Evolutionary conservation across 306 rosid species (phyloP), one percentile per base, ranked within the genome.

Genomic region (Castanea sativa): DNA sequence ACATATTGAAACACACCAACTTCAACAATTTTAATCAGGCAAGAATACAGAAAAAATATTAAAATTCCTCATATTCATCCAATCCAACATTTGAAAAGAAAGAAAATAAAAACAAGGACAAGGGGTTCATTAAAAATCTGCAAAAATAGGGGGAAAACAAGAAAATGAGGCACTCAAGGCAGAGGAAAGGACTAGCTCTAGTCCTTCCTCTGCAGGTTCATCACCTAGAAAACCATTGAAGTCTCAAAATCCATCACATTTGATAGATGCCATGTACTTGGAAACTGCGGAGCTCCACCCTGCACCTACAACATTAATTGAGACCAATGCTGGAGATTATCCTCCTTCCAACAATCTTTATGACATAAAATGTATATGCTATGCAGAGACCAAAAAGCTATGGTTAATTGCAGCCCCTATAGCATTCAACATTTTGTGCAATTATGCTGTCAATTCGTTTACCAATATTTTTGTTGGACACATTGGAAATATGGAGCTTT

Each of bases 401-500:
- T 93, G 97, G 97, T 5, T 21, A 1, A 93, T 93, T 85, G 96
- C 94, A 51, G 92, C 84, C 19, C 97, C 96, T 20, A 93, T 93
- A 76, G 95, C 94, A 19, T 93, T 93, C 73, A 88, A 90, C 18
- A 90, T 93, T 38, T 77, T 88, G 16, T 93, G 98, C 79, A 93
- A 93, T 10, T 93, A 91, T 83, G 98, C 89, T 1, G 64, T 90
- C 41, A 91, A 93, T 70, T 90, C 97, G 35, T 91, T 93, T 59
- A 94, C 97, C 13, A 92, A 45, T 71, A 90, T 92, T 33, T 94
- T 91, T 75, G 97, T 86, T 71, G 98, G 98, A 3, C 96, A 90
- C 65, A 20, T 92, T 79, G 98, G 98, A 6, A 71, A 94, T 76
- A 51, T 92, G 55, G 91, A 94, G 83, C 95, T 94, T 80, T 89